phyloP scores from a whole-genome alignment of 2,329 filamentous ascomycete species.

The Sphaerulina musiva region DNA sequence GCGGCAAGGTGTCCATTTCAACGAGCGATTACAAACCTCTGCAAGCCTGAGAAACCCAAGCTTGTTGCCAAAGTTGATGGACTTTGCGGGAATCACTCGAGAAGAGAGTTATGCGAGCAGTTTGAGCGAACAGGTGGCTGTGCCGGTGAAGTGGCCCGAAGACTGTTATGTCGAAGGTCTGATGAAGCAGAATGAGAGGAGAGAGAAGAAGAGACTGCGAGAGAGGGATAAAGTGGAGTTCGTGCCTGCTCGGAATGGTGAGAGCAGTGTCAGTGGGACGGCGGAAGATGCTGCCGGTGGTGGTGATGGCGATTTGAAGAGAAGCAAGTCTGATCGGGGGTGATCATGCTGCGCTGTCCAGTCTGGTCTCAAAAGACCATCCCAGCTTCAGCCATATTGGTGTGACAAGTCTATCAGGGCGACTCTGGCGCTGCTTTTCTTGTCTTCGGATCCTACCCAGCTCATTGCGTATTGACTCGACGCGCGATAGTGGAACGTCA shows the following conservation, averaged over 20 bases:
- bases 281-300: background rate
- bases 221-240: conserved; percentile 30
- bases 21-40: conserved; percentile 62
- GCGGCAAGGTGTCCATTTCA: conserved; percentile 70
- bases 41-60: conserved; percentile 64
- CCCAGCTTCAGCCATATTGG: background rate
- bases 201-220: conserved; percentile 36
- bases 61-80: conserved; percentile 64
- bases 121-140: conserved; percentile 34
- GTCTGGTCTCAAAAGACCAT: background rate
- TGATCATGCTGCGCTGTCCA: background rate
- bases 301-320: background rate
- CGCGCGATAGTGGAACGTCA: background rate
- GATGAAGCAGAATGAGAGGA: conserved; percentile 32
- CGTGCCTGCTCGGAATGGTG: conserved; percentile 22
- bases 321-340: conserved; percentile 16
- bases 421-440: background rate
- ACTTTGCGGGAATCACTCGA: conserved; percentile 55
- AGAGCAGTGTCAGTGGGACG: conserved; percentile 6
- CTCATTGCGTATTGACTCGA: background rate
- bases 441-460: background rate
- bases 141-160: conserved; percentile 37
- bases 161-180: conserved; percentile 39
- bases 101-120: conserved; percentile 62
- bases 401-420: background rate